Base-by-base conservation (phyloP, 371 early-diverging fungal genomes). In the Paraphysoderma sedebokerense region DNA sequence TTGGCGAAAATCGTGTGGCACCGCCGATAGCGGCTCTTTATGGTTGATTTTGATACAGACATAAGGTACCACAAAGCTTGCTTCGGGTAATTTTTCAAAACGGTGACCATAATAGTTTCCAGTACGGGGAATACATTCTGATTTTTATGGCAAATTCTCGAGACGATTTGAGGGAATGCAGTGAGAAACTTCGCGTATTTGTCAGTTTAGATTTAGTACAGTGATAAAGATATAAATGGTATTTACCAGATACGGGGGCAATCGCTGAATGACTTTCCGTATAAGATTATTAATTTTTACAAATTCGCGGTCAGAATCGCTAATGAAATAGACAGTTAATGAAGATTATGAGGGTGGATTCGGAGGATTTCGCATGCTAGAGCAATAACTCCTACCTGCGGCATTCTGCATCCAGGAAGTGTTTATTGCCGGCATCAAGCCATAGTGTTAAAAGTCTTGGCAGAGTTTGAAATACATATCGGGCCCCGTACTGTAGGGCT, bases 41-140 rank as follows among this genome's bases (percentile, higher is more conserved):
- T 60, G 19, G 71, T 61, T 22, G 85, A 81, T 20, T 77, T 64
- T 19, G 66, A 57, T 1, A 85, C 77, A n/a, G 80, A 72, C 44
- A 86, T 61, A 55, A 92, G 63, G 37, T 85, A 79, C 95, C 95
- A 93, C 24, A 92, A 62, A 0, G 87, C 73, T 46, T 85, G 85
- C 38, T 81, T 70, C 1, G 93, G 91, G 54, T 78, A 91, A 0
- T 65, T 66, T 8, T 53, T 39, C 29, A 92, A 67, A 0, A 87
- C 82, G 0, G 53, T 65, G 13, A 67, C 51, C 2, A 92, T 69
- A 17, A 91, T 81, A 13, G 47, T 53, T 38, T 77, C 74, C 2
- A 93, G 51, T 7, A 78, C 62, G 4, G 51, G 46, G 26, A 70
- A 75, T 20, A 85, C 73, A 0, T 62, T 60, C 12, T 52, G 47